Evolutionary conservation across 805 yeast species (phyloP).

Genomic region (Myxozyma vanderwaltii): DNA sequence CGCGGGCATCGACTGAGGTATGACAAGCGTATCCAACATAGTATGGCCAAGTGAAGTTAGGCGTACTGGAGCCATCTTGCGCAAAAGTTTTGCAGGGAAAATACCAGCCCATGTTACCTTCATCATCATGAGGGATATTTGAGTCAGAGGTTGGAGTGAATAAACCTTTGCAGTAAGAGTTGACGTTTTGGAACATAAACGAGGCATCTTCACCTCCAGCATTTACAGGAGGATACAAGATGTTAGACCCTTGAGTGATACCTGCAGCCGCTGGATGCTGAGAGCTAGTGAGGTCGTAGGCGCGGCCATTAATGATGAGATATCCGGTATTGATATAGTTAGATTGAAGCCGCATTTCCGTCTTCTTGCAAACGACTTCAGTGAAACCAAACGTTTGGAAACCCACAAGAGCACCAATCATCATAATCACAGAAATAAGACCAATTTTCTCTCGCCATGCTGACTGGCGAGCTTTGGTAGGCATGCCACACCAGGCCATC

Average conservation of each 20-base stretch:
- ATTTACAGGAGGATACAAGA: constrained; percentile 79
- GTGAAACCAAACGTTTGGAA: constrained; percentile 90
- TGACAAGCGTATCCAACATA: constrained; percentile 93
- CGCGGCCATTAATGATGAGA: constrained; percentile 78
- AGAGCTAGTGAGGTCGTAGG: constrained; percentile 69
- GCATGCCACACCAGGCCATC: constrained; percentile 71
- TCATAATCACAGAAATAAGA: constrained; percentile 69
- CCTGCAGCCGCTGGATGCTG: constrained; percentile 83
- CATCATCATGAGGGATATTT: constrained; percentile 65
- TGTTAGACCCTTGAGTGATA: constrained; percentile 64
- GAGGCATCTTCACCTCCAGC: constrained; percentile 90
- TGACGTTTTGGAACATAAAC: constrained; percentile 85
- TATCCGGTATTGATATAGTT: constrained; percentile 61
- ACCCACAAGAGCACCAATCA: constrained; percentile 77
- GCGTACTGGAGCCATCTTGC: constrained; percentile 70
- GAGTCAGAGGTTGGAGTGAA: constrained; percentile 70
- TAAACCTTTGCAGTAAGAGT: constrained; percentile 81
- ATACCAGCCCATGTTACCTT: constrained; percentile 83
- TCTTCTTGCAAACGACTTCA: constrained; percentile 67
- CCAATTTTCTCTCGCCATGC: constrained; percentile 98
- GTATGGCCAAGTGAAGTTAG: constrained; percentile 61
- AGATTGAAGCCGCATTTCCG: constrained; percentile 54
- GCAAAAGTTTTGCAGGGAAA: constrained; percentile 82
- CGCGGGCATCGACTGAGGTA: constrained; percentile 69
- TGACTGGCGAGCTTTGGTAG: constrained; percentile 76